Evolutionary conservation across 2,329 filamentous ascomycete genomes (phyloP).

Genomic region (Aspergillus phoenicis): DNA sequence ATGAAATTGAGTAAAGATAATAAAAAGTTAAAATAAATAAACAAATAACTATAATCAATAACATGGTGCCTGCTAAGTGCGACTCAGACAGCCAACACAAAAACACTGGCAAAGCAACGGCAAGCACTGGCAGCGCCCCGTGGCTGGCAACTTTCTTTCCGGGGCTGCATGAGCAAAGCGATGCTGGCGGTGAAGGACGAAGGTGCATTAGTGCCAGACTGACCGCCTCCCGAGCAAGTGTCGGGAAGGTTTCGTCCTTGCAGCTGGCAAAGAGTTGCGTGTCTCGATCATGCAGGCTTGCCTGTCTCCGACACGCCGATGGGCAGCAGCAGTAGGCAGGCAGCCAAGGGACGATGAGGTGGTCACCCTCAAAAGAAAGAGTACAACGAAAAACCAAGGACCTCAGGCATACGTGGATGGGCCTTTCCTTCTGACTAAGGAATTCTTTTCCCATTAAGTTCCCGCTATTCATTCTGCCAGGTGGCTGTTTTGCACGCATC

Average conservation of each 20-base stretch:
- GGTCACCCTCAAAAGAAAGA: not conserved
- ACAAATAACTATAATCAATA: not conserved
- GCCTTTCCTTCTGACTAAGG: conserved; percentile 1
- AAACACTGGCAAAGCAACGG: not conserved
- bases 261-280: conserved; percentile 20
- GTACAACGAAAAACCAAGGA: not conserved
- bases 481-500: conserved; percentile 8
- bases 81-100: not conserved
- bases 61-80: too few species aligned
- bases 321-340: not conserved
- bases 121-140: conserved; percentile 9
- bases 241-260: conserved; percentile 32
- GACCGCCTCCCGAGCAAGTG: conserved; percentile 33
- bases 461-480: not conserved
- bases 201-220: conserved; percentile 22
- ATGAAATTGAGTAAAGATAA: not conserved
- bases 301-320: not conserved
- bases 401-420: not conserved
- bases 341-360: not conserved
- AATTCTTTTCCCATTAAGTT: not conserved
- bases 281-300: conserved; percentile 14
- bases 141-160: conserved; percentile 13
- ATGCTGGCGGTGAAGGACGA: conserved; percentile 19
- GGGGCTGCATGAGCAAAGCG: conserved; percentile 11
- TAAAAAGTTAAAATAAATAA: not conserved